Evolutionary conservation across 306 rosid species (phyloP), one percentile per base, ranked within the genome.

Genomic region (Cicer bijugum): DNA sequence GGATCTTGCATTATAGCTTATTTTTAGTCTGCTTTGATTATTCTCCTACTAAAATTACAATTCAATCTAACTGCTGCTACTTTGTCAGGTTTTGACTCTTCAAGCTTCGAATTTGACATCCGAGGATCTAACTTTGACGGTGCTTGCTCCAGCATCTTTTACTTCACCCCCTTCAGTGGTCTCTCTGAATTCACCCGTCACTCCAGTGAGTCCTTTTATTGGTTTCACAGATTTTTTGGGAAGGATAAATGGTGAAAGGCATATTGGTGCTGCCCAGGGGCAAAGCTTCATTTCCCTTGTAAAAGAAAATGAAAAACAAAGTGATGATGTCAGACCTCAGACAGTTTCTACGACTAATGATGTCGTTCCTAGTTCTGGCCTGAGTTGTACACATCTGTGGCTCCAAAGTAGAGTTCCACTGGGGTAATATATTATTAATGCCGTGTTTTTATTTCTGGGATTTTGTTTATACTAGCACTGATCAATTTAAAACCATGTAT

Each of bases 371-470:
- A 82, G 89, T 87, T 82, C 89, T 69, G 90, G 87, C 71, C 67
- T 86, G 75, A 87, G 97, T 81, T 94, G 97, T 78, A 83, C 99
- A 10, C 97, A 94, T 85, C 81, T 91, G 78, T 94, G 99, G 97
- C 87, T 94, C 75, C 99, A 91, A 75, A 94, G 99, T 80, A 87
- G 95, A 91, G 93, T 94, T 85, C 99, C 99, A 46, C 87, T 94
- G 15, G 97, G 99, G 99, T 94, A 90, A 82, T 79, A 53, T 62
- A 51, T 67, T 69, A 9, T 23, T 23, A 23, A 23, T 17, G 35
- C 8, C 53, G 57, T 74, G 5, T 57, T 55, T 66, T 63, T 67
- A 19, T 62, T 72, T 71, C 14, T 56, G 39, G 4, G 20, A 23
- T 42, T 63, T 67, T 58, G 46, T 60, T 57, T 62, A 52, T 76